Evolutionary conservation across 129 eudicot species (phyloP), one percentile per base, ranked within the genome.

Genomic region (Flaveria ramosissima): DNA sequence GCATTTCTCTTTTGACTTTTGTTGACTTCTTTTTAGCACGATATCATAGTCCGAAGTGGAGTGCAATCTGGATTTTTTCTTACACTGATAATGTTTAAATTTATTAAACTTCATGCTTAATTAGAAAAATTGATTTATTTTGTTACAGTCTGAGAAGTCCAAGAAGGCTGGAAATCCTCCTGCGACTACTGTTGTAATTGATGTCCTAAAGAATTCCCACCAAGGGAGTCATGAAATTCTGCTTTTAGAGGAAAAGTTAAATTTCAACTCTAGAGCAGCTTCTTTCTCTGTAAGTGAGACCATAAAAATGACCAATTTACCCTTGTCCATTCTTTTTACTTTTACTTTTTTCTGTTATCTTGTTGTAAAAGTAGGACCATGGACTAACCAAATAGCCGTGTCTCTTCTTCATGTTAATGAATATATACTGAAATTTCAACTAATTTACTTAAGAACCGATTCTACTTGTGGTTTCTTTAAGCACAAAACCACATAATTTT

Each of bases 151-250:
- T 68, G 96, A 93, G 70, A 93, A 91, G 85, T 93, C 97, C 36
- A 93, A 89, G 78, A 93, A 87, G 83, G 96, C 97, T 32, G 96
- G 97, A 71, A 82, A 93, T 79, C 81, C 73, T 71, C 90, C 96
- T 69, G 81, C 93, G 3, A 84, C 87, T 16, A 87, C 83, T 74
- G 70, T 76, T 67, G 59, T 93, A 75, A 78, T 93, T 52, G 93
- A 93, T 47, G 85, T 77, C 76, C 57, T 93, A 48, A 86, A 83
- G 86, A 87, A 81, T 82, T 87, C 92, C 55, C 32, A 78, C 82
- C 61, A 13, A 36, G 87, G 84, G 62, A 72, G 71, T 83, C 72
- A 86, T 17, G 86, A 86, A 51, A 65, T 93, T 73, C 72, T 91
- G 75, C 93, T 90, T 78, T 68, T 93, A 76, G 98, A 93, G 68